These are phyloP conservation scores for Solanum clarkiae DNA, from an alignment of 257 asterid species.

Conservation along the genomic window DNA sequence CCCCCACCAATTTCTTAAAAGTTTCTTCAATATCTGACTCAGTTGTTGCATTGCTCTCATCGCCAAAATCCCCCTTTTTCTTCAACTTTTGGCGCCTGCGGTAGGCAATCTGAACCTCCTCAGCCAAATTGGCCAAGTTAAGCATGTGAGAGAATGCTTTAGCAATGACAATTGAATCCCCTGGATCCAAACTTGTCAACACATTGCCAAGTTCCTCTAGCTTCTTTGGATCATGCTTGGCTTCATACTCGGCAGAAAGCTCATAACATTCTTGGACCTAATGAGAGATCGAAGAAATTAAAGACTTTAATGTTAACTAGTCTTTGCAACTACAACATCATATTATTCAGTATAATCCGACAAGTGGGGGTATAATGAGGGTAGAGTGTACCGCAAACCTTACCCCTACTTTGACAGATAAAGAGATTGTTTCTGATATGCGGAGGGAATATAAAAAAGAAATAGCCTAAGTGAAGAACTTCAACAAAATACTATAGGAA, in stretches of 20 bases:
- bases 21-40: slow-evolving; percentile 47
- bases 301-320: background rate
- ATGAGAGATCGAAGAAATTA: background rate
- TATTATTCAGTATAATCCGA: background rate
- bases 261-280: slow-evolving; percentile 44
- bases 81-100: slow-evolving; percentile 31
- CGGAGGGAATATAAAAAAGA: background rate
- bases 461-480: background rate
- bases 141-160: slow-evolving; percentile 49
- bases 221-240: slow-evolving; percentile 22
- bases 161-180: slow-evolving; percentile 38
- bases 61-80: slow-evolving; percentile 32
- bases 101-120: slow-evolving; percentile 42
- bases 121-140: slow-evolving; percentile 42
- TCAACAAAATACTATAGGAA: background rate
- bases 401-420: background rate
- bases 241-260: slow-evolving; percentile 37
- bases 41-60: slow-evolving; percentile 33
- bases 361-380: background rate
- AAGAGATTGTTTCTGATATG: background rate
- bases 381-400: background rate
- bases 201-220: slow-evolving; percentile 34
- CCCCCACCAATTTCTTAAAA: slow-evolving; percentile 26
- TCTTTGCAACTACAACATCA: background rate
- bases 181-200: slow-evolving; percentile 35